Conservation (phyloP, 1,284 basidiomycete species). For the Exobasidium cylindrosporum region DNA sequence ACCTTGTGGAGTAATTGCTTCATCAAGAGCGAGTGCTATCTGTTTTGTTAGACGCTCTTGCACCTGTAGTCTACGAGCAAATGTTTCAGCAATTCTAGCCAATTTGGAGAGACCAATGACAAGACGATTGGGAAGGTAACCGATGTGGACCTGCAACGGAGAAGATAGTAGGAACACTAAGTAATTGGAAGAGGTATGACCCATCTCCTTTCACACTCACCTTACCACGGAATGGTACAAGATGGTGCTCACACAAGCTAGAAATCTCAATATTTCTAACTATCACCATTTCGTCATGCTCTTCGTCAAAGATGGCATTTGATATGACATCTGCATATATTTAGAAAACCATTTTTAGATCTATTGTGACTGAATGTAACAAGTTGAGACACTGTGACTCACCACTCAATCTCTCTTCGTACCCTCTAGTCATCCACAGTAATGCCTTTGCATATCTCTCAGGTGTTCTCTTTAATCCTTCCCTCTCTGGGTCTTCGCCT, state of each 20-base stretch:
- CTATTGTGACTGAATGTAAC: background rate
- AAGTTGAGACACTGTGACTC: constrained; percentile 2
- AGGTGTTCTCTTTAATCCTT: constrained; percentile 85
- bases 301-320: constrained; percentile 96
- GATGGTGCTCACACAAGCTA: constrained; percentile 95
- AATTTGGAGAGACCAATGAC: constrained; percentile 97
- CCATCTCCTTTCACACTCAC: constrained; percentile 59
- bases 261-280: constrained; percentile 97
- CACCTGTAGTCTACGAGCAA: constrained; percentile 89
- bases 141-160: constrained; percentile 57
- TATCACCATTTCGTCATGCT: constrained; percentile 99
- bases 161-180: background rate
- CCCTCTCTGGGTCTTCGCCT: constrained; percentile 93
- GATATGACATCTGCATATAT: constrained; percentile 88
- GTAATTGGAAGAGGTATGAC: background rate
- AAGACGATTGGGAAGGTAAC: constrained; percentile 92
- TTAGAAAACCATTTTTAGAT: background rate
- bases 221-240: constrained; percentile 97
- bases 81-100: constrained; percentile 95
- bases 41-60: constrained; percentile 98
- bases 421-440: constrained; percentile 99
- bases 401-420: constrained; percentile 84
- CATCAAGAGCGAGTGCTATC: constrained; percentile 92
- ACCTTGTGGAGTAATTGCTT: constrained; percentile 92
- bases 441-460: constrained; percentile 95